Base-by-base conservation (phyloP, 441 rosid genomes). In the Eutrema salsugineum region DNA sequence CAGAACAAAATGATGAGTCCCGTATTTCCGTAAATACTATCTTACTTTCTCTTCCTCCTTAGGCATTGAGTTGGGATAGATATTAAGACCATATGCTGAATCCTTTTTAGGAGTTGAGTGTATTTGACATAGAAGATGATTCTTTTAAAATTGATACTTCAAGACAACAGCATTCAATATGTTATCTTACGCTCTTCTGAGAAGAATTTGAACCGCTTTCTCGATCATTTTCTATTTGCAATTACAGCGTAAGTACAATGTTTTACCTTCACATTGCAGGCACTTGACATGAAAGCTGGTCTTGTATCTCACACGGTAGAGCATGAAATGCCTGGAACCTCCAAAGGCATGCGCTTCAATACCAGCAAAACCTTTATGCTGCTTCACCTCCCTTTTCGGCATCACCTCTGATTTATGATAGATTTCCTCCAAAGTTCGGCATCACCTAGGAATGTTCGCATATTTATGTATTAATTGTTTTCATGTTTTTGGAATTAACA, bases 231-330 rank as follows among this genome's bases (percentile, higher is more conserved):
- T 49, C 11, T 33, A 9, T 50, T 19, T 40, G 27, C 19, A 17
- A 7, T 51, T 35, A 17, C 56, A 59, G 40, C 22, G 6, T 9
- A 44, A 8, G 20, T 36, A 43, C 20, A 8, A 47, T 33, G 24
- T 30, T 69, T 39, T 20, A 63, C 48, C 71, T 39, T 47, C 2
- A 14, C 43, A 39, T 63, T 76, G 66, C 71, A 76, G 79, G 67
- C 76, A 70, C 57, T 57, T 76, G 67, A 20, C 67, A 64, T 76
- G 67, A 70, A 48, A 32, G 12, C 38, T 42, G 0, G 68, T 32
- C 36, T 56, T 32, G 40, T 70, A 46, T 62, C 73, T 68, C 32
- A 46, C 49, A 14, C 27, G 2, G 2, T 55, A 55, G 47, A 75
- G 65, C 75, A 75, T 63, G 66, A 46, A 28, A 68, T 63, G 42